Evolutionary conservation across 2,329 filamentous ascomycete species (phyloP).

Genomic region (Ophioceras dolichostomum): DNA sequence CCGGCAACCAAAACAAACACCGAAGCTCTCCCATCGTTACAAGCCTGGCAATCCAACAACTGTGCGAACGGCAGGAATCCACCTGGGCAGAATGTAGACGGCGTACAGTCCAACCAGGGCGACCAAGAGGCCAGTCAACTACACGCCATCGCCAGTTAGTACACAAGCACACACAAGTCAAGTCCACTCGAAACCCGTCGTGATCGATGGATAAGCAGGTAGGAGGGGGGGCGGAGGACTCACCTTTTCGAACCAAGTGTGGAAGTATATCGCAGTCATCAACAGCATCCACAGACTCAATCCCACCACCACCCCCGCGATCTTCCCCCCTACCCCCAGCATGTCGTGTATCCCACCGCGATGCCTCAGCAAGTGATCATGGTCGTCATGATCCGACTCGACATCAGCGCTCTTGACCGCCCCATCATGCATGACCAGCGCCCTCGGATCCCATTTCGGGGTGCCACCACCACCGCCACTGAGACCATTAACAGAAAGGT

Average conservation of each 20-base stretch:
- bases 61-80: slow-evolving; percentile 30
- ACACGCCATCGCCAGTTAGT: slow-evolving; percentile 15
- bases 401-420: slow-evolving; percentile 47
- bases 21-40: too few species aligned
- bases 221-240: slow-evolving; percentile 27
- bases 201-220: too few species aligned
- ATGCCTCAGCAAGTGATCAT: slow-evolving; percentile 9
- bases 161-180: not conserved
- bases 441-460: slow-evolving; percentile 17
- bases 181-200: too few species aligned
- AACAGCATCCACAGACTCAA: slow-evolving; percentile 91
- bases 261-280: slow-evolving; percentile 98
- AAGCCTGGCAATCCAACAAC: slow-evolving; percentile 39
- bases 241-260: slow-evolving; percentile 90
- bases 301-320: slow-evolving; percentile 50
- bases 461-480: too few species aligned
- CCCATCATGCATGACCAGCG: slow-evolving; percentile 54
- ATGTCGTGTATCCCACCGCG: slow-evolving; percentile 13
- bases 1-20: too few species aligned
- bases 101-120: slow-evolving; percentile 32
- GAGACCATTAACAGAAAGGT: too few species aligned
- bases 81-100: slow-evolving; percentile 39
- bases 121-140: slow-evolving; percentile 40
- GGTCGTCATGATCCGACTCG: slow-evolving; percentile 20
- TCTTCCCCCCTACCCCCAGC: slow-evolving; percentile 36